Evolutionary conservation across 176 grass and related monocot species (phyloP).

Genomic region (Triticum dicoccoides): DNA sequence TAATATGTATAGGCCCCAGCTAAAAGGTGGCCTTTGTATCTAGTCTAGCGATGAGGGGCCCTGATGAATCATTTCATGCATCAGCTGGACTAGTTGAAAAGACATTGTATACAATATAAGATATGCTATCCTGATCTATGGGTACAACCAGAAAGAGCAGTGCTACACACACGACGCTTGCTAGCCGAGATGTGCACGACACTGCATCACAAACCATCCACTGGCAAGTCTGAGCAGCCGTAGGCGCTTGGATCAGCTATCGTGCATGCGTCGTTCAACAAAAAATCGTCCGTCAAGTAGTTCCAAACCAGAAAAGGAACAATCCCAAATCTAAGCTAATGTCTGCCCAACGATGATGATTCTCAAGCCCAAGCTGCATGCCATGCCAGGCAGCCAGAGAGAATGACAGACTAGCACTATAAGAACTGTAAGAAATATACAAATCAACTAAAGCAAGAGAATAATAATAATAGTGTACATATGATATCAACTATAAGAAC

Average conservation of each 20-base stretch:
- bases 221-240: too few relatives aligned
- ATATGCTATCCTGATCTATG: conserved; percentile 12
- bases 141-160: background rate
- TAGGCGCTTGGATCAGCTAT: too few relatives aligned
- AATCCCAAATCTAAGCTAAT: conserved; percentile 7
- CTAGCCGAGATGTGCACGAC: too few relatives aligned
- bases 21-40: background rate
- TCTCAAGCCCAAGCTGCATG: background rate
- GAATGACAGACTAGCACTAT: background rate
- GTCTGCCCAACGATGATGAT: background rate
- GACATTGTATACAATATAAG: background rate
- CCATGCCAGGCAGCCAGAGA: background rate
- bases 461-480: background rate
- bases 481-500: background rate
- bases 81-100: conserved; percentile 25
- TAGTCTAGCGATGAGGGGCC: background rate
- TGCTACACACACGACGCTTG: too few relatives aligned
- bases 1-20: background rate
- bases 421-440: background rate
- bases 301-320: background rate
- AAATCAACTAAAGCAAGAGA: background rate
- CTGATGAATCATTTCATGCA: conserved; percentile 30
- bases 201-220: too few relatives aligned
- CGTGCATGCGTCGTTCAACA: too few relatives aligned
- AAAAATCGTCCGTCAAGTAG: too few relatives aligned